Percentiles rank a stretch among this genome's conserved stretches.
Evolutionary conservation across 805 yeast genomes (phyloP).

Genomic region (Kazachstania africana): DNA sequence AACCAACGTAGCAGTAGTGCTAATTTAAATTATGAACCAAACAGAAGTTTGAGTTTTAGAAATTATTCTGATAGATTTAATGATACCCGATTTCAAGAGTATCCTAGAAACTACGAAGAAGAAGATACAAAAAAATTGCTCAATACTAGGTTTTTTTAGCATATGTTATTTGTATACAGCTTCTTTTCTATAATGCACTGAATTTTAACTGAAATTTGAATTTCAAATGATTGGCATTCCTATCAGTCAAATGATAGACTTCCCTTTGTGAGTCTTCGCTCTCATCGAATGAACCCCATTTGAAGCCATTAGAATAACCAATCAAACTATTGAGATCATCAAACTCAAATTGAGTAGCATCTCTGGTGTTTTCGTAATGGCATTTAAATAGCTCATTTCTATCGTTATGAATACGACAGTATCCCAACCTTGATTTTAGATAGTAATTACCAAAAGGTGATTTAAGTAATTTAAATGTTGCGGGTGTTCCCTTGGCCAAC

Average conservation of each 20-base stretch:
- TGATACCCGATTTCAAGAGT: too few relatives aligned
- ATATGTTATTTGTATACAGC: neutral
- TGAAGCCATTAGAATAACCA: slow-evolving; percentile 47
- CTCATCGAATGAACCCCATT: slow-evolving; percentile 71
- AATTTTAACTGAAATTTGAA: slow-evolving; percentile 6
- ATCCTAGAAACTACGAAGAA: too few relatives aligned
- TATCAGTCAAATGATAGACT: slow-evolving; percentile 30
- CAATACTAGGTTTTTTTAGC: too few relatives aligned
- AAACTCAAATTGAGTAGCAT: slow-evolving; percentile 45
- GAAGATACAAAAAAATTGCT: too few relatives aligned
- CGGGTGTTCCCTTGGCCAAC: slow-evolving; percentile 76
- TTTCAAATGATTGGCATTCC: slow-evolving; percentile 31
- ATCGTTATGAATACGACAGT: slow-evolving; percentile 40
- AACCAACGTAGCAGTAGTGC: too few relatives aligned
- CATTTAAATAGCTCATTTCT: slow-evolving; percentile 24
- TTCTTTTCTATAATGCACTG: too few relatives aligned
- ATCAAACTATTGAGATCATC: slow-evolving; percentile 33
- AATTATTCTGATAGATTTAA: too few relatives aligned
- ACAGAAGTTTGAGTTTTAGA: too few relatives aligned
- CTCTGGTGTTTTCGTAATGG: slow-evolving; percentile 16
- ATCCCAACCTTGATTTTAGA: slow-evolving; percentile 59
- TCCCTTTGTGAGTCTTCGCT: slow-evolving; percentile 36
- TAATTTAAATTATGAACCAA: too few relatives aligned
- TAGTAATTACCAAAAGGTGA: slow-evolving; percentile 66
- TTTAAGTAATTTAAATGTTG: slow-evolving; percentile 48